A percentile compares a stretch with the other conserved stretches of the same genome.
These are phyloP conservation scores for Pleurotus tuber-regium DNA, from an alignment of 768 basidiomycete genomes.

Conservation along the genomic window DNA sequence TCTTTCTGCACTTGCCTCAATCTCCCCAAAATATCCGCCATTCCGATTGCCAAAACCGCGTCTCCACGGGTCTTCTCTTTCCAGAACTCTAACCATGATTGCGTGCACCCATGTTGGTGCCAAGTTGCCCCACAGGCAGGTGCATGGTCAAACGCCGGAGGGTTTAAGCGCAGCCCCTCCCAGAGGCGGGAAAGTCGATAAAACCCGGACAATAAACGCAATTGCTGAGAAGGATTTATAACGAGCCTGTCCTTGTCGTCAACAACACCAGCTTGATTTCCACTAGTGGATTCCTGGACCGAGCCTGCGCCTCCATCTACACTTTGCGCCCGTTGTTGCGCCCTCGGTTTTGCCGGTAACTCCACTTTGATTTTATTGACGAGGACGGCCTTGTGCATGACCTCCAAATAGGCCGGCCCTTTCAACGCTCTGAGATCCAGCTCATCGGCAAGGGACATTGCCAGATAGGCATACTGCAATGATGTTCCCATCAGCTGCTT, in stretches of 20 bases:
- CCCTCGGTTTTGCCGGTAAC: background rate
- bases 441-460: constrained; percentile 73
- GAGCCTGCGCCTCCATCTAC: background rate
- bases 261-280: no score
- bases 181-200: constrained; percentile 65
- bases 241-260: no score
- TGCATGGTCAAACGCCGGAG: constrained; percentile 65
- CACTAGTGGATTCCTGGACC: constrained; percentile 12
- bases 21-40: constrained; percentile 68
- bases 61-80: constrained; percentile 67
- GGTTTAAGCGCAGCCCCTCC: constrained; percentile 58
- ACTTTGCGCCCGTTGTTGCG: background rate
- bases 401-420: constrained; percentile 68
- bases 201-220: constrained; percentile 67
- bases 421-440: constrained; percentile 56
- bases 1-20: constrained; percentile 62
- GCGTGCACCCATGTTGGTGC: constrained; percentile 71
- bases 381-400: constrained; percentile 61
- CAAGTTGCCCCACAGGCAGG: constrained; percentile 62
- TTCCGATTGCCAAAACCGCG: constrained; percentile 52
- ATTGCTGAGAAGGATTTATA: constrained; percentile 56
- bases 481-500: constrained; percentile 61
- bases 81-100: constrained; percentile 79
- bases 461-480: constrained; percentile 66
- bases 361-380: constrained; percentile 24